These are phyloP conservation scores for Pulveroboletus sp. DNA, from an alignment of 768 basidiomycete species.

Conservation along the genomic window DNA sequence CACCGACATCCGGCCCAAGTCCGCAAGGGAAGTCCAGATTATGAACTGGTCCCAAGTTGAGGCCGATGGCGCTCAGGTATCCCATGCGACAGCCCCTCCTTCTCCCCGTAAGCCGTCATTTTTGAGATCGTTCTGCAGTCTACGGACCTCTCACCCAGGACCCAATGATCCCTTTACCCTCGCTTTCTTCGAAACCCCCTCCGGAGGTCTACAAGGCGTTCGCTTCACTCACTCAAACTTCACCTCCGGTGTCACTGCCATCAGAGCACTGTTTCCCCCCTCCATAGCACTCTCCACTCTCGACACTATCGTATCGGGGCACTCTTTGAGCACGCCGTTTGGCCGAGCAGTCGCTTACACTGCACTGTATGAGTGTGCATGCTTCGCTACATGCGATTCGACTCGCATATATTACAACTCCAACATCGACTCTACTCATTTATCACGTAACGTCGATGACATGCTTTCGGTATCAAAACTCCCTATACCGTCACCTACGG, in stretches of 20 bases:
- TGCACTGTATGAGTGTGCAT: constrained; percentile 71
- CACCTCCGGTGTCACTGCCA: constrained; percentile 85
- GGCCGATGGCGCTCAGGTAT: constrained; percentile 54
- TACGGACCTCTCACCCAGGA: constrained; percentile 5
- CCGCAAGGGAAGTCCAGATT: constrained; percentile 54
- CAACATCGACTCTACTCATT: constrained; percentile 2
- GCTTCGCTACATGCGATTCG: constrained; percentile 65
- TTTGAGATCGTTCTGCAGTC: not conserved
- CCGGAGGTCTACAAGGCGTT: constrained; percentile 55
- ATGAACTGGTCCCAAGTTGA: constrained; percentile 70
- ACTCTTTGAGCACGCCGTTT: constrained; percentile 70
- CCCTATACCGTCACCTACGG: constrained; percentile 71
- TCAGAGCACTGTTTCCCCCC: constrained; percentile 72
- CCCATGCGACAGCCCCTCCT: constrained; percentile 40
- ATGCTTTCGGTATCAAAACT: constrained; percentile 45
- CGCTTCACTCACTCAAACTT: constrained; percentile 82
- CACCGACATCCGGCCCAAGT: constrained; percentile 41
- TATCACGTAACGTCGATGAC: constrained; percentile 42
- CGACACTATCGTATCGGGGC: constrained; percentile 77
- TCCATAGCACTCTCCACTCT: constrained; percentile 63
- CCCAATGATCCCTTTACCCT: constrained; percentile 66
- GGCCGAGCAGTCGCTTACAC: constrained; percentile 81
- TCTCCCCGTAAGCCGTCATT: constrained; percentile 48
- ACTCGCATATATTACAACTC: constrained; percentile 47
- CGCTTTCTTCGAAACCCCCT: constrained; percentile 55